Conservation (phyloP, 2,329 filamentous ascomycete genomes). For the Alternaria dauci region DNA sequence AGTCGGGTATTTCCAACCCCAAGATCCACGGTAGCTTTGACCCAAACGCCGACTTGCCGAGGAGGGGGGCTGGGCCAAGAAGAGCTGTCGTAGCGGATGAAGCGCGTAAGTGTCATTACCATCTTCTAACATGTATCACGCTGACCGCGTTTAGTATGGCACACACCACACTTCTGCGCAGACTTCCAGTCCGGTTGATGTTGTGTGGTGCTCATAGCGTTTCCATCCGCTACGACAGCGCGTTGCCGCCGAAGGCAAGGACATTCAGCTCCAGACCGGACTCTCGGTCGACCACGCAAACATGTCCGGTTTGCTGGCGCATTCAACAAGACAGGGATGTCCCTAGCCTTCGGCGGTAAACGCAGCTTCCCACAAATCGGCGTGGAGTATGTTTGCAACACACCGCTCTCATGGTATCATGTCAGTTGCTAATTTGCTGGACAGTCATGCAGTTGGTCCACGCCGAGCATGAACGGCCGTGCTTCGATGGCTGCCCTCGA, state of each 20-base stretch:
- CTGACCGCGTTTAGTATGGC: conserved; percentile 37
- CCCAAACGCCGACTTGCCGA: neutral
- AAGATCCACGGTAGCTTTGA: conserved; percentile 29
- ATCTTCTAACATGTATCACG: conserved; percentile 2
- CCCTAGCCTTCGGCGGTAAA: neutral
- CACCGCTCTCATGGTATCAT: neutral
- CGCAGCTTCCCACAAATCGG: neutral
- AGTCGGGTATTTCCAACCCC: conserved; percentile 7
- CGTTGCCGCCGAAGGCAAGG: conserved; percentile 41
- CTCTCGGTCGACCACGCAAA: conserved; percentile 33
- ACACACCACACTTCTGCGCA: neutral
- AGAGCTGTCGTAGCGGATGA: conserved; percentile 39
- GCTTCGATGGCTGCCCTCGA: neutral
- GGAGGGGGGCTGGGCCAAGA: conserved; percentile 16
- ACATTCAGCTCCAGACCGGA: conserved; percentile 30
- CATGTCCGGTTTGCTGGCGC: neutral
- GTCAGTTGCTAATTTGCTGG: neutral
- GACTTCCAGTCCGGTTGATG: conserved; percentile 28
- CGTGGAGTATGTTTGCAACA: neutral
- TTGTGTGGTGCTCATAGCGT: conserved; percentile 9
- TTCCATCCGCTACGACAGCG: conserved; percentile 50
- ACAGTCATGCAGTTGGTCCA: neutral
- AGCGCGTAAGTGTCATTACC: conserved; percentile 30
- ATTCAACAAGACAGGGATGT: neutral
- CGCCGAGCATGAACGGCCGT: neutral